Evolutionary conservation across 1,139 yeast species (phyloP).

Genomic region (Magnusiomyces fungicola): DNA sequence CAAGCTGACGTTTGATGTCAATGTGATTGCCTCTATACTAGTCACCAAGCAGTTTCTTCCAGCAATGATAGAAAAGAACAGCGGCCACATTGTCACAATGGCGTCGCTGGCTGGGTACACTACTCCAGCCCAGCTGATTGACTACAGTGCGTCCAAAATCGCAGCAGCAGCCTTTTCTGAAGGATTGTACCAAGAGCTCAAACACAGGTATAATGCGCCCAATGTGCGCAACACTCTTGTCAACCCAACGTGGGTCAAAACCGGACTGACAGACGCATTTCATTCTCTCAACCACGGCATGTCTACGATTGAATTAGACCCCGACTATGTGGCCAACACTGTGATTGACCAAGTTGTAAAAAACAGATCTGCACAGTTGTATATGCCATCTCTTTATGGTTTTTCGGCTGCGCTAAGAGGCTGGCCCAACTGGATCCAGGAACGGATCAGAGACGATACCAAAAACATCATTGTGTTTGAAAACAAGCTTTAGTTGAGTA

Average conservation of each 20-base stretch:
- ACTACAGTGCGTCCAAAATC: constrained; percentile 71
- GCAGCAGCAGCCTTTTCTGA: constrained; percentile 68
- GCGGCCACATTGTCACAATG: constrained; percentile 66
- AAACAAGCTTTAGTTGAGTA: constrained; percentile 12
- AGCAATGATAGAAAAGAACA: constrained; percentile 43
- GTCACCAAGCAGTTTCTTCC: constrained; percentile 61
- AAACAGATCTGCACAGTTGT: constrained; percentile 15
- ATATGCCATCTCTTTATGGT: constrained; percentile 13
- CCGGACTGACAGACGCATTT: constrained; percentile 16
- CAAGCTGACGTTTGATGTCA: constrained; percentile 49
- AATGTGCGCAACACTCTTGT: constrained; percentile 16
- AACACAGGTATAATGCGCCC: constrained; percentile 24
- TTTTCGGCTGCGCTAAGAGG: constrained; percentile 9
- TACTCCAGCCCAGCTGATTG: constrained; percentile 60
- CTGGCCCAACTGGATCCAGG: constrained; percentile 18
- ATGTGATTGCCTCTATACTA: constrained; percentile 55
- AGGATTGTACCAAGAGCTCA: constrained; percentile 55
- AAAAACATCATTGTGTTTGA: constrained; percentile 12
- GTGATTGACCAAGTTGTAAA: constrained; percentile 14
- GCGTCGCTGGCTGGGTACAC: constrained; percentile 67
- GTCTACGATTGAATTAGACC: constrained; percentile 13
- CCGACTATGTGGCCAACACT: constrained; percentile 15
- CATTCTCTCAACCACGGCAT: constrained; percentile 12
- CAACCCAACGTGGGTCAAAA: constrained; percentile 19
- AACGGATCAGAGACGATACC: constrained; percentile 10